Base-by-base conservation (phyloP, 1,284 basidiomycete genomes). In the Hymenochaete sp. region DNA sequence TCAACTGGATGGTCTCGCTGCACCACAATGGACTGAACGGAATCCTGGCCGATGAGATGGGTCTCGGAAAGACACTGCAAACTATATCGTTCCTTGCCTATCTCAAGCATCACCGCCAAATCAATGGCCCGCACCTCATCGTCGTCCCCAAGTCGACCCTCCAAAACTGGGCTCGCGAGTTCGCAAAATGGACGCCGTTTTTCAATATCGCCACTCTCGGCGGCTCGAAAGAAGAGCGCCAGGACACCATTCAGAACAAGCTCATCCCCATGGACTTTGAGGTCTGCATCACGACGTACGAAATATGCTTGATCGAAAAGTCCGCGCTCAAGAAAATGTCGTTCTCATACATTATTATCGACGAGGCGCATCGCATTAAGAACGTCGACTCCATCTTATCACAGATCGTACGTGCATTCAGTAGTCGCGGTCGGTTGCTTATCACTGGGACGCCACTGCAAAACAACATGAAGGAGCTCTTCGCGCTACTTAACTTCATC, bases 291-390 rank as follows among this genome's bases (percentile, higher is more conserved):
- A 97, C 96, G 1, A 91, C 92, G 0, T 98, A 98, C 68, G 96
- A 99, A 63, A 89, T 98, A 57, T 97, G 93, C 62, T 75, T 98
- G 50, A 90, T 96, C 56, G 96, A 98, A 61, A 93, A 93, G 67
- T 75, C 79, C 21, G 77, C 86, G 0, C 73, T 98, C 55, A 93
- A 90, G 66, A 96, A 95, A 64, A 90, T 98, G 59, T 87, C 85
- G 0, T 98, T 97, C 73, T 91, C 96, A 66, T 98, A 98, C 67
- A 98, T 98, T 63, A 77, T 92, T 55, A 98, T 99, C 59, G 95
- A 99, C 67, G 96, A 99, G 67, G 96, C 95, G 0, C 96, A 98
- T 60, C 86, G 95, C 29, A 98, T 99, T 77, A 98, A 98, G 72
- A 98, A 98, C 58, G 93, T 95, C 57, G 92, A 98, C 62, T 97